These are phyloP conservation scores for Nemania serpens DNA, from an alignment of 2,329 filamentous ascomycete genomes.

Conservation along the genomic window DNA sequence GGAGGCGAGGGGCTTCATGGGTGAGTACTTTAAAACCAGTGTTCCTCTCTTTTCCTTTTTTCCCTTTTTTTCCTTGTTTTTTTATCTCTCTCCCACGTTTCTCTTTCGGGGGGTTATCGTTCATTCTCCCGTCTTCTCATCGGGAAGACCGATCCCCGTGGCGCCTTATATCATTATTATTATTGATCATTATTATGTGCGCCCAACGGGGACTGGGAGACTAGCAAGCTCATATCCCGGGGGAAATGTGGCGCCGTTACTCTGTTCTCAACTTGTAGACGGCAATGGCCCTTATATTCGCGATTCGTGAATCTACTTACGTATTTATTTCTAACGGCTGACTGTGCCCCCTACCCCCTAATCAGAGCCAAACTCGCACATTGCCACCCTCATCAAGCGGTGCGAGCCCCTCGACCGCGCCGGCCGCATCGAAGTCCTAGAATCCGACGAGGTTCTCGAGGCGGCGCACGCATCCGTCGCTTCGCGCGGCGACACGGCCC, in stretches of 20 bases:
- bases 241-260: too few species aligned
- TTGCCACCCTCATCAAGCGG: conserved; percentile 17
- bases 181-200: too few species aligned
- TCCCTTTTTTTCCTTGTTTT: neutral
- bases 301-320: too few species aligned
- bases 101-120: too few species aligned
- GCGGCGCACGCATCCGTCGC: conserved; percentile 21
- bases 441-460: conserved; percentile 16
- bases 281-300: too few species aligned
- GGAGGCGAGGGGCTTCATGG: conserved; percentile 15
- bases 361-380: conserved; percentile 19
- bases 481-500: conserved; percentile 22
- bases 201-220: too few species aligned
- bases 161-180: too few species aligned
- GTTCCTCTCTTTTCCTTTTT: neutral
- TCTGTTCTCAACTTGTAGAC: too few species aligned
- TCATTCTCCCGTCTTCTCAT: too few species aligned
- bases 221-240: too few species aligned
- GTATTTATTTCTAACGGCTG: neutral
- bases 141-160: too few species aligned
- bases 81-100: neutral
- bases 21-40: conserved; percentile 34
- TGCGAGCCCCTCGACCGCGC: conserved; percentile 15
- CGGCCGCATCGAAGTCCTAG: conserved; percentile 17
- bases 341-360: neutral